These are phyloP conservation scores for Luffa acutangula DNA, from an alignment of 306 rosid species.

Conservation along the genomic window DNA sequence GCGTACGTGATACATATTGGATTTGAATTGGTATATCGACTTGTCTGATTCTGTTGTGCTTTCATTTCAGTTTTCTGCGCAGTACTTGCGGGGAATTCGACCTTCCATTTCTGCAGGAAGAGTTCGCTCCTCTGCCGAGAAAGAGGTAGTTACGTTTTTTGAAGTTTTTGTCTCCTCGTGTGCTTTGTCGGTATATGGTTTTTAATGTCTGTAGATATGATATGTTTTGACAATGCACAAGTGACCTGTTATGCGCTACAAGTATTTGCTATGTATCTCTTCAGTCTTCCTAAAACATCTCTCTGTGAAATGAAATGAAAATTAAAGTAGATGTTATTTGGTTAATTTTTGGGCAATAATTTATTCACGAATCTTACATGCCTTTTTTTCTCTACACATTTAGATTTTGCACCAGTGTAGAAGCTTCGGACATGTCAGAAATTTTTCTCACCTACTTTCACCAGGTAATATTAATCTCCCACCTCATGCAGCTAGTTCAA, in stretches of 20 bases:
- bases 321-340: neutral
- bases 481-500: neutral
- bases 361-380: neutral
- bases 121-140: conserved; percentile 33
- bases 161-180: neutral
- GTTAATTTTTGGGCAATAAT: conserved; percentile 6
- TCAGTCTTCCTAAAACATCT: neutral
- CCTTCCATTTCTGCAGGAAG: conserved; percentile 22
- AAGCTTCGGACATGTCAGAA: conserved; percentile 30
- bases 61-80: conserved; percentile 31
- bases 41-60: neutral
- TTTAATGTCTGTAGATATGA: neutral
- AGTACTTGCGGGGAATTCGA: conserved; percentile 28
- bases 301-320: neutral
- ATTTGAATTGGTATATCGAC: neutral
- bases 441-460: conserved; percentile 27
- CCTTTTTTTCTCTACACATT: conserved; percentile 5
- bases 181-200: neutral
- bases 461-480: conserved; percentile 27
- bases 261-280: neutral
- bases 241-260: neutral
- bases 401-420: conserved; percentile 39
- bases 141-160: conserved; percentile 28
- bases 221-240: neutral
- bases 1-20: neutral